A percentile compares a stretch with the other conserved stretches of the same genome.
Evolutionary conservation across 768 basidiomycete species (phyloP).

Genomic region (Auriculariales sp.): DNA sequence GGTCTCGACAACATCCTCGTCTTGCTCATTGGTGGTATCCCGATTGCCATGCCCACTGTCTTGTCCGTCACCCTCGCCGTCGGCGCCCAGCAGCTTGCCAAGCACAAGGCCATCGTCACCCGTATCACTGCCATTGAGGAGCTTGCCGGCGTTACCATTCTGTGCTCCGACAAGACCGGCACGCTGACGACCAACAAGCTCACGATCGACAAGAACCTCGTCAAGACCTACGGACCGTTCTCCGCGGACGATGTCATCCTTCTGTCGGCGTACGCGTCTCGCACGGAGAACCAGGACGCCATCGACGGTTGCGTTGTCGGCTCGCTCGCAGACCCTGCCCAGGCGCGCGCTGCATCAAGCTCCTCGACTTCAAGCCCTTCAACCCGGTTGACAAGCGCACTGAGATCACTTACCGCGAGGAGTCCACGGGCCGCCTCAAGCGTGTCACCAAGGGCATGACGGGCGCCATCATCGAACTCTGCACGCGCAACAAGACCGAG

Average conservation of each 20-base stretch:
- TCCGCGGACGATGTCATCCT: constrained; percentile 7
- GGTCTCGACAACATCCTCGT: constrained; percentile 30
- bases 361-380: constrained; percentile 32
- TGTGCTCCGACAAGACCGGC: constrained; percentile 30
- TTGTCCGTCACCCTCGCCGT: constrained; percentile 24
- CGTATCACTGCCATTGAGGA: constrained; percentile 35
- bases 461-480: constrained; percentile 26
- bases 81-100: constrained; percentile 29
- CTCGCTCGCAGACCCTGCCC: constrained; percentile 25
- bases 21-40: constrained; percentile 31
- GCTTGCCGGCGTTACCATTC: constrained; percentile 33
- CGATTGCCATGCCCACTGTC: constrained; percentile 27
- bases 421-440: constrained; percentile 13
- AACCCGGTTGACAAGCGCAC: constrained; percentile 38
- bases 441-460: not conserved
- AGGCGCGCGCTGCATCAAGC: constrained; percentile 31
- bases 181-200: constrained; percentile 36
- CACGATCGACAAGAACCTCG: constrained; percentile 26
- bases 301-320: constrained; percentile 11
- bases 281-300: not conserved
- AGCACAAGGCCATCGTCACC: constrained; percentile 30
- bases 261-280: constrained; percentile 5
- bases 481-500: constrained; percentile 18
- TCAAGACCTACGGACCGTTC: constrained; percentile 5
- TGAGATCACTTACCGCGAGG: constrained; percentile 26